Percentiles rank a stretch among this genome's conserved stretches.
Conservation (phyloP, 306 rosid species). For the Malus fusca region DNA sequence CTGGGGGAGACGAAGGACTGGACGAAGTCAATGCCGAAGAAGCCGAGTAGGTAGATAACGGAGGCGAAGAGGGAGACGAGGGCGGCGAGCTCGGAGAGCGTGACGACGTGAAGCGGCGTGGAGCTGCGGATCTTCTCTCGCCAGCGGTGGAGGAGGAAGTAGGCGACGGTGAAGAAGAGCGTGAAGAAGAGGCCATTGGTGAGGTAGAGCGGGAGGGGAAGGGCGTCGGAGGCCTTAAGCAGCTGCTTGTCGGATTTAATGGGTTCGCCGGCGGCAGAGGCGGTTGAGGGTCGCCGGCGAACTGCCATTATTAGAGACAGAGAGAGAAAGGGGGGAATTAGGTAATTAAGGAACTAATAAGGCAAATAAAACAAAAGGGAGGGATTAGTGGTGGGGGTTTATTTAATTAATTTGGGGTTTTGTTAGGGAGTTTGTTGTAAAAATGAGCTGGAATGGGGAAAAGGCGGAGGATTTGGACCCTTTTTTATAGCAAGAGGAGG, state of each 20-base stretch:
- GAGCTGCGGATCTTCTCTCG: conserved; percentile 15
- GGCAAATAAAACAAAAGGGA: background rate
- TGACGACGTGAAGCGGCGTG: conserved; percentile 20
- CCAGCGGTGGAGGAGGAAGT: conserved; percentile 29
- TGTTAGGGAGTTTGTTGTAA: background rate
- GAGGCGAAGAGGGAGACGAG: conserved; percentile 21
- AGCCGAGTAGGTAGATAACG: conserved; percentile 28
- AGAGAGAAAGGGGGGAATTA: background rate
- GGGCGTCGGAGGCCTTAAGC: conserved; percentile 9
- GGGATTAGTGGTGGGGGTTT: background rate
- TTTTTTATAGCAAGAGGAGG: background rate
- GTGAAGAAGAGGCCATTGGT: conserved; percentile 22
- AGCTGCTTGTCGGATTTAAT: background rate
- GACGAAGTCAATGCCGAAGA: conserved; percentile 25
- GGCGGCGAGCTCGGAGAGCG: conserved; percentile 24
- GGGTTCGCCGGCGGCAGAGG: background rate
- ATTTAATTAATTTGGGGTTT: background rate
- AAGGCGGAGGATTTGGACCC: background rate
- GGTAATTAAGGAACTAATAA: background rate
- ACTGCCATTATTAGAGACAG: background rate
- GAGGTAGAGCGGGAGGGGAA: conserved; percentile 11
- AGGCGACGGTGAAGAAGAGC: conserved; percentile 26
- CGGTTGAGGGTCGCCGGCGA: conserved; percentile 2
- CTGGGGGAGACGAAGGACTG: conserved; percentile 8
- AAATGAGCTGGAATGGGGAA: background rate